A percentile compares a stretch with the other conserved stretches of the same genome.
These are phyloP conservation scores for Zasmidium citrigriseum DNA, from an alignment of 2,329 filamentous ascomycete species.

Conservation along the genomic window DNA sequence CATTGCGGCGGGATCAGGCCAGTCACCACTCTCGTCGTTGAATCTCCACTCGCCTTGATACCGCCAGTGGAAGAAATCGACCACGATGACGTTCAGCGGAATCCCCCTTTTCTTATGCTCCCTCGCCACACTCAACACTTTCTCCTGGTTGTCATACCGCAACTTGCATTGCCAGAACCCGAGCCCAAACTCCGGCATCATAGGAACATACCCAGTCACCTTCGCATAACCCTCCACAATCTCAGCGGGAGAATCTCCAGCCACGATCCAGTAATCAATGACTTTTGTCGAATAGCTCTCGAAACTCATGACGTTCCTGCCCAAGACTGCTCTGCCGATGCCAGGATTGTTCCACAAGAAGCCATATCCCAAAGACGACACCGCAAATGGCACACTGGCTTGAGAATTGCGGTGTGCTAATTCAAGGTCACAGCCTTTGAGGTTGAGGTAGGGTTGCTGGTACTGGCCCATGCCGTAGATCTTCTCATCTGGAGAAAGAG, in stretches of 20 bases:
- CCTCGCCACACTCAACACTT: slow-evolving; percentile 60
- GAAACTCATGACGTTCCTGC: slow-evolving; percentile 62
- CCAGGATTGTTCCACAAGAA: slow-evolving; percentile 68
- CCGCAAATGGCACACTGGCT: slow-evolving; percentile 63
- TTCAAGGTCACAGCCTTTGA: slow-evolving; percentile 64
- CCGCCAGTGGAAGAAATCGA: slow-evolving; percentile 70
- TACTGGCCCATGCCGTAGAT: slow-evolving; percentile 73
- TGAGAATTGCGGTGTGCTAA: slow-evolving; percentile 68
- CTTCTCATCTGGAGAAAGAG: slow-evolving; percentile 53
- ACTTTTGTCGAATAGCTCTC: slow-evolving; percentile 60
- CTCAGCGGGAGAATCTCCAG: slow-evolving; percentile 55
- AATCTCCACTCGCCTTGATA: slow-evolving; percentile 69
- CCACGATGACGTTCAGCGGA: slow-evolving; percentile 67
- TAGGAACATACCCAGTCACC: slow-evolving; percentile 61
- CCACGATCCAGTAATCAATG: slow-evolving; percentile 67
- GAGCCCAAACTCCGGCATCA: slow-evolving; percentile 69
- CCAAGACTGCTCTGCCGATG: slow-evolving; percentile 62
- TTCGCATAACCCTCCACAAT: slow-evolving; percentile 59
- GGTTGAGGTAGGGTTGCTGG: slow-evolving; percentile 63
- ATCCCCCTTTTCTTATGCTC: slow-evolving; percentile 59
- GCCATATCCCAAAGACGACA: slow-evolving; percentile 63
- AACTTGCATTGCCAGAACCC: slow-evolving; percentile 71
- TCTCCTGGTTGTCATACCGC: slow-evolving; percentile 66
- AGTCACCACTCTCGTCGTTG: slow-evolving; percentile 58
- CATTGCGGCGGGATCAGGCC: slow-evolving; percentile 66